These are phyloP conservation scores for Dictyostelium firmibasis DNA, from an alignment of 78 protist species.

Conservation along the genomic window DNA sequence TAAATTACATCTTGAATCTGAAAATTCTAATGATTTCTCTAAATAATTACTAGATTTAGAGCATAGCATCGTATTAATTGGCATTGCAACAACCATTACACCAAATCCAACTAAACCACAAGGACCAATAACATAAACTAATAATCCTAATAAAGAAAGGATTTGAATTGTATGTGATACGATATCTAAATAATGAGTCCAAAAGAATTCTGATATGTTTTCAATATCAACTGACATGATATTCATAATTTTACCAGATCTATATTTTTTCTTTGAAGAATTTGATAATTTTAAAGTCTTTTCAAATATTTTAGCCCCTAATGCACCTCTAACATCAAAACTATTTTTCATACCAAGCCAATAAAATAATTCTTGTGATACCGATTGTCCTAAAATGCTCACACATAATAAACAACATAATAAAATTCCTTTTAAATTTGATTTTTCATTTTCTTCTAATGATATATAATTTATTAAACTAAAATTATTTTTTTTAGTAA, in stretches of 20 bases:
- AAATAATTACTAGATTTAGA: background rate
- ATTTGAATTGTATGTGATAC: slow-evolving; percentile 28
- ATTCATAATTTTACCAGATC: slow-evolving; percentile 23
- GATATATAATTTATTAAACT: background rate
- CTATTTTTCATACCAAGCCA: slow-evolving; percentile 51
- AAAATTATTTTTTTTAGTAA: background rate
- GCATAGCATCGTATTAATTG: background rate
- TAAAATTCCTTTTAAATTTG: background rate
- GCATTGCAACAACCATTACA: background rate
- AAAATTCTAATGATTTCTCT: background rate
- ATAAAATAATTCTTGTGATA: slow-evolving; percentile 27
- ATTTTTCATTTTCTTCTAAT: background rate
- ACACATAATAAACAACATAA: slow-evolving; percentile 4
- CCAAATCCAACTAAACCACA: slow-evolving; percentile 60
- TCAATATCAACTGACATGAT: slow-evolving; percentile 28
- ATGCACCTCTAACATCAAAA: slow-evolving; percentile 14
- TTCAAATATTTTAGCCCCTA: background rate
- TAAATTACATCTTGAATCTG: slow-evolving; percentile 3
- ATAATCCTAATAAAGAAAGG: background rate
- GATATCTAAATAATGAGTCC: background rate
- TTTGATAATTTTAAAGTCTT: slow-evolving; percentile 35
- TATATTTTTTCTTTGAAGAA: background rate
- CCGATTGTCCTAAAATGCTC: background rate
- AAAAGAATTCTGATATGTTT: background rate
- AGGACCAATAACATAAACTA: slow-evolving; percentile 27